Evolutionary conservation across 202 grass and related monocot species (phyloP).

Genomic region (Bolboschoenoplectus hybrid): DNA sequence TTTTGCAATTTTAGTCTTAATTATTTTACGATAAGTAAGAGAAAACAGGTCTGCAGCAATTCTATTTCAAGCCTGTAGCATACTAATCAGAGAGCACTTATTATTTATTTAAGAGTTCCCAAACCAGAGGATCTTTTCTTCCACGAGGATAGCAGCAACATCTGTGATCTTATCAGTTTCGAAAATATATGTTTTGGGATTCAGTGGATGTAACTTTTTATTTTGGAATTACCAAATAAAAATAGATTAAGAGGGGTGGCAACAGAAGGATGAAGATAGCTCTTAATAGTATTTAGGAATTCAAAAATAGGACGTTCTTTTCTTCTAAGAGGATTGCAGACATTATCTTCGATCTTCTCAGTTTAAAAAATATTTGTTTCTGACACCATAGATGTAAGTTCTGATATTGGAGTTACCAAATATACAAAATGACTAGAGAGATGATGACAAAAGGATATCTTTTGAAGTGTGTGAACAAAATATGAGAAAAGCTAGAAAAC

Average conservation of each 20-base stretch:
- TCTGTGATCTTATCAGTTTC: neutral
- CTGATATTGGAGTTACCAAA: neutral
- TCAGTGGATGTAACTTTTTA: constrained; percentile 1
- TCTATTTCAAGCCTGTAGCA: neutral
- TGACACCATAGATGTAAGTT: neutral
- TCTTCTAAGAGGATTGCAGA: constrained; percentile 12
- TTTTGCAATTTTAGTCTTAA: constrained; percentile 25
- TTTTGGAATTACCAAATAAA: constrained; percentile 7
- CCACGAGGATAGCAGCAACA: neutral
- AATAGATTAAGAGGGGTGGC: neutral
- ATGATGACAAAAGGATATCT: neutral
- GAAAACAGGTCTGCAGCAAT: neutral
- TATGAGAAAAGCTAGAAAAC: constrained; percentile 12
- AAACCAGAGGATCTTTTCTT: neutral
- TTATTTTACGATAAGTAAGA: constrained; percentile 20
- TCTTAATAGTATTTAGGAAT: neutral
- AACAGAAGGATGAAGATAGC: neutral
- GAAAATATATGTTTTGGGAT: neutral
- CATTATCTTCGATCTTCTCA: neutral
- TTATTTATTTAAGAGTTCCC: constrained; percentile 1
- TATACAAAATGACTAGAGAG: neutral
- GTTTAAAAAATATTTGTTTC: constrained; percentile 17
- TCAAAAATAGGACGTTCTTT: neutral
- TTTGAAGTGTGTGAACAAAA: neutral
- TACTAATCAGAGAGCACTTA: neutral